Conservation (phyloP, 352 stramenopile species). For the Pythium monospermum region DNA sequence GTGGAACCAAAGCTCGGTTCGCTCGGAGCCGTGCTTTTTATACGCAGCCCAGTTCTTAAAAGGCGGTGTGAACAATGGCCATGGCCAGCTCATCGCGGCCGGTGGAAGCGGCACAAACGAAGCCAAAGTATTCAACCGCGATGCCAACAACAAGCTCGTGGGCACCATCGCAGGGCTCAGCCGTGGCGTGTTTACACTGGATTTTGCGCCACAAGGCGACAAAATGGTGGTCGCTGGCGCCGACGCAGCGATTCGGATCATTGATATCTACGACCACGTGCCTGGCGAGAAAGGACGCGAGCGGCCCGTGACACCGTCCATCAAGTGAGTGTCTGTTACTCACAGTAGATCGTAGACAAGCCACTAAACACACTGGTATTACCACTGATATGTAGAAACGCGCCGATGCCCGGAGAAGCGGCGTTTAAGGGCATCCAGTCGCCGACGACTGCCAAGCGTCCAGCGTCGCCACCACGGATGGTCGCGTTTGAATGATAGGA, state of each 20-base stretch:
- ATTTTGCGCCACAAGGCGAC: conserved; percentile 67
- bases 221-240: conserved; percentile 85
- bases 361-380: neutral
- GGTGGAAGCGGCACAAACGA: conserved; percentile 89
- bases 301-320: conserved; percentile 62
- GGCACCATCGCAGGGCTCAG: conserved; percentile 80
- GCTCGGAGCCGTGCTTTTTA: conserved; percentile 80
- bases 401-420: conserved; percentile 40
- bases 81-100: conserved; percentile 68
- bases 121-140: conserved; percentile 88
- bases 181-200: conserved; percentile 81
- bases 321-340: conserved; percentile 18
- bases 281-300: conserved; percentile 65
- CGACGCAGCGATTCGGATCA: conserved; percentile 85
- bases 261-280: conserved; percentile 81
- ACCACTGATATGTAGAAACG: conserved; percentile 27
- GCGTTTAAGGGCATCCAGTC: conserved; percentile 24
- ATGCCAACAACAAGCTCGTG: conserved; percentile 40
- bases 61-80: conserved; percentile 29
- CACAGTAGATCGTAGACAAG: neutral
- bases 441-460: conserved; percentile 33
- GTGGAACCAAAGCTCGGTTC: conserved; percentile 83
- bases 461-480: conserved; percentile 45
- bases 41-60: conserved; percentile 88
- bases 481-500: conserved; percentile 28